Evolutionary conservation across 768 basidiomycete genomes (phyloP).

Genomic region (Pleurotus tuoliensis): DNA sequence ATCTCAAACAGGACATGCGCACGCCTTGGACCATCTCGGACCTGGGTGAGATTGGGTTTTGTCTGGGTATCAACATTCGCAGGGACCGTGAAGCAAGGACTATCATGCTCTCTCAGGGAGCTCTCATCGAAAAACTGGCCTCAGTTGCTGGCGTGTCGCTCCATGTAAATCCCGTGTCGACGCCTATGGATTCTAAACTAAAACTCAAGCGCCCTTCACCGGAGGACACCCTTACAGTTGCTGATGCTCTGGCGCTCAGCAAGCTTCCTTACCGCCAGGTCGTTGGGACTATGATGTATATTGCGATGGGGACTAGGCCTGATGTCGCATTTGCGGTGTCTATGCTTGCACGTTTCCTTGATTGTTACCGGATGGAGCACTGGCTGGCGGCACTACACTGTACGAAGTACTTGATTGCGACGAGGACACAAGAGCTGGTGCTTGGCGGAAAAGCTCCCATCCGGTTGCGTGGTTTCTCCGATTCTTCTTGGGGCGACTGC

Average conservation of each 20-base stretch:
- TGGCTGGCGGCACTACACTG: neutral
- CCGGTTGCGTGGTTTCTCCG: conserved; percentile 10
- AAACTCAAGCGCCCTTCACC: conserved; percentile 8
- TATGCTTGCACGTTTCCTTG: conserved; percentile 23
- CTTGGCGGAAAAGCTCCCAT: conserved; percentile 7
- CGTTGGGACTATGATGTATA: conserved; percentile 15
- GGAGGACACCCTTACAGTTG: neutral
- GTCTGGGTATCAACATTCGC: conserved; percentile 33
- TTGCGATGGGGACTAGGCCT: conserved; percentile 17
- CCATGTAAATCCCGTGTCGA: conserved; percentile 13
- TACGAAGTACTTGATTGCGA: neutral
- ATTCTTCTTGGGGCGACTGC: conserved; percentile 12
- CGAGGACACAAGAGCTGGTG: neutral
- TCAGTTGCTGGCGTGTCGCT: conserved; percentile 11
- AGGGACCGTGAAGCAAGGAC: conserved; percentile 18
- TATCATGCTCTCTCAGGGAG: conserved; percentile 20
- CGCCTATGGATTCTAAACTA: conserved; percentile 20
- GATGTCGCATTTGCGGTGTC: conserved; percentile 23
- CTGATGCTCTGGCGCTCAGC: neutral
- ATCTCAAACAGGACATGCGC: conserved; percentile 25
- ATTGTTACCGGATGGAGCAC: conserved; percentile 12
- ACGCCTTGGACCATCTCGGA: conserved; percentile 28
- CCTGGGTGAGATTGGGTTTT: conserved; percentile 24
- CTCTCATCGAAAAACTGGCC: conserved; percentile 25
- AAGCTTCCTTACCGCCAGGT: conserved; percentile 4